These are phyloP conservation scores for Sporothrix dimorphospora DNA, from an alignment of 2,329 filamentous ascomycete species.

Conservation along the genomic window DNA sequence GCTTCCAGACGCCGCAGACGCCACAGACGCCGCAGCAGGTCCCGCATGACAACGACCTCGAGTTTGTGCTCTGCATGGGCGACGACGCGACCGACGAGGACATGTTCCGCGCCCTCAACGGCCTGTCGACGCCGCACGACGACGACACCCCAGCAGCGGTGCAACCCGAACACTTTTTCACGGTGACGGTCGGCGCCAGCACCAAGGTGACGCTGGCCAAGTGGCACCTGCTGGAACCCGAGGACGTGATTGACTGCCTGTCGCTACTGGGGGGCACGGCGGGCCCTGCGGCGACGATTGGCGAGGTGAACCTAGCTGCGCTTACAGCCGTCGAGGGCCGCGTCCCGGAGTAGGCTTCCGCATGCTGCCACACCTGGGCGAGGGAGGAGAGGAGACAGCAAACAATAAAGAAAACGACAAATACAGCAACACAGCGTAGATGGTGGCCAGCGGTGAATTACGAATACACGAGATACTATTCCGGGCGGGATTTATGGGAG, in stretches of 20 bases:
- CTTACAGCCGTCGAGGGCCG: slow-evolving; percentile 58
- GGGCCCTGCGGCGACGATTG: slow-evolving; percentile 41
- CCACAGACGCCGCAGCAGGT: too few relatives aligned
- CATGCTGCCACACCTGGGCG: neutral
- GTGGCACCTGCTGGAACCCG: slow-evolving; percentile 87
- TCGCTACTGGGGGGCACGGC: slow-evolving; percentile 58
- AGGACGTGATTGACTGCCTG: slow-evolving; percentile 77
- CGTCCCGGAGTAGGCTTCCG: slow-evolving; percentile 44
- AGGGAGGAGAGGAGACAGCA: neutral
- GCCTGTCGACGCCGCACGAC: slow-evolving; percentile 46
- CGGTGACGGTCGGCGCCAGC: slow-evolving; percentile 87
- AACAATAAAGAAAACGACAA: neutral
- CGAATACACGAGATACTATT: slow-evolving; percentile 24
- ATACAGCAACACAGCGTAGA: neutral
- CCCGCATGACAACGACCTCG: slow-evolving; percentile 61
- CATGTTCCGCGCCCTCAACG: slow-evolving; percentile 83
- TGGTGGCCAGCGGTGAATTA: neutral
- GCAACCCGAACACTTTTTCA: slow-evolving; percentile 73
- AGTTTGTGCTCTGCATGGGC: slow-evolving; percentile 88
- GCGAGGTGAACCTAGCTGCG: slow-evolving; percentile 61
- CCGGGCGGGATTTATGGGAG: slow-evolving; percentile 21
- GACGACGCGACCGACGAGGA: slow-evolving; percentile 99
- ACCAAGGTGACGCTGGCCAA: slow-evolving; percentile 89
- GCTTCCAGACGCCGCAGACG: slow-evolving; percentile 41
- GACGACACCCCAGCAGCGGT: slow-evolving; percentile 52